Base-by-base conservation (phyloP, 1,284 basidiomycete genomes). In the Moniliophthora roreri region DNA sequence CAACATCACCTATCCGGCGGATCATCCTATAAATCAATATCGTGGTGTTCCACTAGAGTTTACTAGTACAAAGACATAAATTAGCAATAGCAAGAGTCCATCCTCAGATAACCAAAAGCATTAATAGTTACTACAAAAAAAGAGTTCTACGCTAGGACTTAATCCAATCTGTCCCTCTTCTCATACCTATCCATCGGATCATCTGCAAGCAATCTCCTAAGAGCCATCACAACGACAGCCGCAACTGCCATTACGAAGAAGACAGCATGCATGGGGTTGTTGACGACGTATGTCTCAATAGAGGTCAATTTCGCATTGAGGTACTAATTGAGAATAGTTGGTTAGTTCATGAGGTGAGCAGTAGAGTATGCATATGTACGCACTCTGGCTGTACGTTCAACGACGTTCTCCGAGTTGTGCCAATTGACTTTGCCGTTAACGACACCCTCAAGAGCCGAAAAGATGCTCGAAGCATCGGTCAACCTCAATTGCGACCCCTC, bases 361-460 rank as follows among this genome's bases (percentile, higher is more conserved):
- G 37, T 18, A 37, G 28, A 41, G 16, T 42, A n/a, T n/a, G n/a
- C n/a, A n/a, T n/a, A n/a, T 11, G 26, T 9, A 76, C 85, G 20
- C 62, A 91, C 89, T 54, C 84, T 71, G 1, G 85, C 80, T n/a
- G 78, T 62, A 34, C 89, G 77, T 64, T 92, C 89, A 16, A 89
- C 62, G 7, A 78, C 48, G 61, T 84, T 90, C 63, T 88, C 87
- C 1, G 89, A 91, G 55, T 89, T 69, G 62, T 85, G 87, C 50
- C 81, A 78, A 8, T 64, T 55, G 0, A 88, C 68, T 6, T 77
- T 76, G 0, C 85, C 84, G 20, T 73, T 71, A 2, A 81, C 75
- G 10, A 88, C 81, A 6, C 81, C 85, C 44, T 91, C 86, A 8
- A 96, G 73, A 0, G 91, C 78, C 0, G 83, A 80, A 56, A 89